Percentiles rank a stretch among this genome's conserved stretches.
Conservation (phyloP, 2,329 filamentous ascomycete genomes). For the Fusarium drepaniforme region DNA sequence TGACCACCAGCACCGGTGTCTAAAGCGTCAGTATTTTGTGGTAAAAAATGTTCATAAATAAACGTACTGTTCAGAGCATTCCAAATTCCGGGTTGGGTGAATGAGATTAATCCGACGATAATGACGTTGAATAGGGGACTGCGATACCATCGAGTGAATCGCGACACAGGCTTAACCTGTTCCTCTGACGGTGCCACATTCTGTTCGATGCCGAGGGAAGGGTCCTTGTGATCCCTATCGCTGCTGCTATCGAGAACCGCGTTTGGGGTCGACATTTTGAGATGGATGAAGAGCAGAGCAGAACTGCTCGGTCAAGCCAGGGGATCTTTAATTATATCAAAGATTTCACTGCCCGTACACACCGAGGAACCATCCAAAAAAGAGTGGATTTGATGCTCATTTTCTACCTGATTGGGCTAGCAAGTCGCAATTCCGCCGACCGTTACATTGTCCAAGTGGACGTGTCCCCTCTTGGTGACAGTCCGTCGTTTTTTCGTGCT, state of each 20-base stretch:
- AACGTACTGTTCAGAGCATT: slow-evolving; percentile 63
- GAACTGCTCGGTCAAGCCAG: not conserved
- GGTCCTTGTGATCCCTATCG: slow-evolving; percentile 33
- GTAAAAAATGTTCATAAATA: not conserved
- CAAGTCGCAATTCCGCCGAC: slow-evolving; percentile 27
- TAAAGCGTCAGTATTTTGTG: not conserved
- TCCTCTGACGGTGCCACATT: slow-evolving; percentile 9
- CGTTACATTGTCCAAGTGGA: slow-evolving; percentile 16
- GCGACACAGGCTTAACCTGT: slow-evolving; percentile 33
- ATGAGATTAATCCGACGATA: slow-evolving; percentile 64
- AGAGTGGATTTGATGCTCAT: slow-evolving; percentile 17
- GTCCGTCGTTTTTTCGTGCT: slow-evolving; percentile 32
- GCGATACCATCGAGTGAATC: slow-evolving; percentile 41
- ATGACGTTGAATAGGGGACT: slow-evolving; percentile 62
- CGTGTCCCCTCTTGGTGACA: slow-evolving; percentile 22
- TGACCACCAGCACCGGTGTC: slow-evolving; percentile 65
- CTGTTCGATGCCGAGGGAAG: slow-evolving; percentile 11
- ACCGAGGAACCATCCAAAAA: slow-evolving; percentile 2
- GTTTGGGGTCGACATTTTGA: slow-evolving; percentile 25
- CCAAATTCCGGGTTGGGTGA: slow-evolving; percentile 65
- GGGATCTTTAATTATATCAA: slow-evolving; percentile 4
- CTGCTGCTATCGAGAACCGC: slow-evolving; percentile 21
- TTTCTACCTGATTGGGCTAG: slow-evolving; percentile 29
- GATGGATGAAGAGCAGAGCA: not conserved
- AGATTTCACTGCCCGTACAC: not conserved